phyloP scores from a whole-genome alignment of 2,329 filamentous ascomycete species.

The Coniochaeta pulveracea region DNA sequence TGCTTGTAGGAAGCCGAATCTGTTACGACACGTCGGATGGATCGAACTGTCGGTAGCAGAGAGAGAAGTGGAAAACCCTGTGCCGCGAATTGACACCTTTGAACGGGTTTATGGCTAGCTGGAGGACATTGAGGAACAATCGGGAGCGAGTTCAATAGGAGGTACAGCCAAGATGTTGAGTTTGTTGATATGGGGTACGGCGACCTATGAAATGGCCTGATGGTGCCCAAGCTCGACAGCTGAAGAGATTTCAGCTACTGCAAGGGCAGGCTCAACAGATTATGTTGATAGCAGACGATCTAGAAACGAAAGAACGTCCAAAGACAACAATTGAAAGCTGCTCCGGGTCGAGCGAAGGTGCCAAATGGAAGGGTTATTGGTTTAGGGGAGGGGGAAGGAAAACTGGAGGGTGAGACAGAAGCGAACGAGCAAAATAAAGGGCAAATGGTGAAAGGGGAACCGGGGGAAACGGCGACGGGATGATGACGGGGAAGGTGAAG shows the following conservation, averaged over 20 bases:
- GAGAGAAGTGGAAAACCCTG: conserved; percentile 8
- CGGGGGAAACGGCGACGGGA: background rate
- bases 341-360: conserved; percentile 1
- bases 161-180: background rate
- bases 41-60: conserved; percentile 5
- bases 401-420: background rate
- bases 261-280: background rate
- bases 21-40: conserved; percentile 12
- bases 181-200: background rate
- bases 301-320: background rate
- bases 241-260: conserved; percentile 1
- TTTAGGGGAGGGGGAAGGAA: background rate
- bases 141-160: background rate
- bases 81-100: conserved; percentile 13
- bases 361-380: conserved; percentile 2
- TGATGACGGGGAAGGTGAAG: background rate
- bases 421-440: conserved; percentile 1
- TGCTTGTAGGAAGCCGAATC: conserved; percentile 8
- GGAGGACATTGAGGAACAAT: conserved; percentile 11
- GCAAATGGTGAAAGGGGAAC: background rate
- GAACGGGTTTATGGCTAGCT: conserved; percentile 10
- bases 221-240: background rate
- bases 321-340: conserved; percentile 1
- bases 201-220: background rate
- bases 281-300: background rate